A percentile compares a stretch with the other conserved stretches of the same genome.
phyloP scores from a whole-genome alignment of 176 grass and related monocot genomes.

The Avena insularis region DNA sequence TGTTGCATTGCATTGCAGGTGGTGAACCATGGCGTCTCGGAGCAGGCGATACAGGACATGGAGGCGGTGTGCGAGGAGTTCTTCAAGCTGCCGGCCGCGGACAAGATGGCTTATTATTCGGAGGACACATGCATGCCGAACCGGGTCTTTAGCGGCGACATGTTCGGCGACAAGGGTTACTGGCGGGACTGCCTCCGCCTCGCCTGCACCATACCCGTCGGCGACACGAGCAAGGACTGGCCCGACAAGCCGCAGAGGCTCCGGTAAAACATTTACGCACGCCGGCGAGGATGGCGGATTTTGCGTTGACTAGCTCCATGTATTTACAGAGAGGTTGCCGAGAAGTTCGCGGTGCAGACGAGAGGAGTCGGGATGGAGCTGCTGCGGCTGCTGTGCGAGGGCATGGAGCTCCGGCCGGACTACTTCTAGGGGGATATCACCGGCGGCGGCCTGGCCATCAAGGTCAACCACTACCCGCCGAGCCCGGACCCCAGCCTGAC shows the following conservation, averaged over 20 bases:
- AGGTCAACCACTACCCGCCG: conserved; percentile 44
- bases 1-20: conserved; percentile 27
- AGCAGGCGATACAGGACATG: conserved; percentile 51
- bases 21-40: conserved; percentile 49
- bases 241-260: conserved; percentile 44
- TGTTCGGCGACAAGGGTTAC: conserved; percentile 22
- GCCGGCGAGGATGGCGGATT: too few species aligned
- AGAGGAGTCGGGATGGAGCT: too few species aligned
- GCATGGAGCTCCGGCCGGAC: too few species aligned
- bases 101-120: conserved; percentile 43
- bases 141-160: conserved; percentile 38
- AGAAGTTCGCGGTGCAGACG: too few species aligned
- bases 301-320: too few species aligned
- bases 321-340: not conserved
- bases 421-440: too few species aligned
- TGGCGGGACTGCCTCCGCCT: conserved; percentile 60
- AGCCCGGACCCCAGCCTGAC: conserved; percentile 41
- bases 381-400: too few species aligned
- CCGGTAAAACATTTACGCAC: conserved; percentile 20
- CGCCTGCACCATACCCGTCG: not conserved
- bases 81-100: conserved; percentile 45
- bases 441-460: not conserved
- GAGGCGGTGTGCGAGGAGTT: conserved; percentile 41
- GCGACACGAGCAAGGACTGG: not conserved
- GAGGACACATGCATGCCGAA: conserved; percentile 40